A percentile compares a stretch with the other conserved stretches of the same genome.
Evolutionary conservation across 2,329 filamentous ascomycete genomes (phyloP).

Genomic region (Fusarium penzigii): DNA sequence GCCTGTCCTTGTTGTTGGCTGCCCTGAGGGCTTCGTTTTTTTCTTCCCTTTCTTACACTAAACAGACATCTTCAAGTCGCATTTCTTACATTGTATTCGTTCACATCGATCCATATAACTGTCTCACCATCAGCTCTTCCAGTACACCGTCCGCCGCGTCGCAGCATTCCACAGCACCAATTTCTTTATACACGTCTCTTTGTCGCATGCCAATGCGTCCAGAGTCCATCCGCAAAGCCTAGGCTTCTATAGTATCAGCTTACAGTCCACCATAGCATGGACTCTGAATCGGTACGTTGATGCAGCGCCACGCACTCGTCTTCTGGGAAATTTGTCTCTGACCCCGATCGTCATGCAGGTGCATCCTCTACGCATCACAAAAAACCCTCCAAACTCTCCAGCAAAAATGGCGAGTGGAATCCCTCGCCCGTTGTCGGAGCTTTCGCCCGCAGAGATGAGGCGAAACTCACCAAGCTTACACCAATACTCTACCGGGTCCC

Average conservation of each 20-base stretch:
- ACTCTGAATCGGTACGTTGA: constrained; percentile 40
- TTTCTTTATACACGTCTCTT: constrained; percentile 23
- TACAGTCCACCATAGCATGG: constrained; percentile 34
- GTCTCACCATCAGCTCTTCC: not conserved
- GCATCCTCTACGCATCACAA: constrained; percentile 78
- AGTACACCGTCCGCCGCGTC: constrained; percentile 16
- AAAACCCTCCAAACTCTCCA: constrained; percentile 63
- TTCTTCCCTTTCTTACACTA: constrained; percentile 16
- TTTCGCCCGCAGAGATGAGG: constrained; percentile 81
- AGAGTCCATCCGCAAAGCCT: constrained; percentile 29
- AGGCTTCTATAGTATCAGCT: constrained; percentile 20
- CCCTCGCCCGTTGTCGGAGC: constrained; percentile 81
- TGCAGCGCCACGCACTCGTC: constrained; percentile 16
- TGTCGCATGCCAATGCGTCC: constrained; percentile 37
- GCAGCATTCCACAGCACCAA: constrained; percentile 33
- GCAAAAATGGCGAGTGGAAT: constrained; percentile 62
- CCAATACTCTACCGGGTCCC: constrained; percentile 63
- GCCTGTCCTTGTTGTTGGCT: constrained; percentile 17
- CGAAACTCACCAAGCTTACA: constrained; percentile 93
- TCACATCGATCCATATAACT: constrained; percentile 4
- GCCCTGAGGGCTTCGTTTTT: constrained; percentile 23
- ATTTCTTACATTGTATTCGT: constrained; percentile 29
- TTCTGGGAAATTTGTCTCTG: constrained; percentile 23
- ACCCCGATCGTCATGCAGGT: constrained; percentile 50
- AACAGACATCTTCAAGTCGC: constrained; percentile 19